Conservation (phyloP, 2,329 filamentous ascomycete genomes). For the Pseudogymnoascus sp. region DNA sequence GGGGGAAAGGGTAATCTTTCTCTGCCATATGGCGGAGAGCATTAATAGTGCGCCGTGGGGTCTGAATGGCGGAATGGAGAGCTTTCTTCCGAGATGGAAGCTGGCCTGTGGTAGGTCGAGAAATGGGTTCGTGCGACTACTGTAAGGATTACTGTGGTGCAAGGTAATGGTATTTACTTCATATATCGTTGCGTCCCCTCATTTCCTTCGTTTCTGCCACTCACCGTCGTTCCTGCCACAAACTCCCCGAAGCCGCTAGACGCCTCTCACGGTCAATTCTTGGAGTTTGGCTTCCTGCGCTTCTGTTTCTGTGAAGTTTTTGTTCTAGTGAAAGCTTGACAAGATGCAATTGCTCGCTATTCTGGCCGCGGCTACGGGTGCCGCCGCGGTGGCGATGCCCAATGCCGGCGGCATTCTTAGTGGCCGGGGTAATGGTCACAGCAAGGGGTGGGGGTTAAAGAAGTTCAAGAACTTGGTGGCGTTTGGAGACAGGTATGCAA, state of each 20-base stretch:
- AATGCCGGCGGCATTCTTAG: not conserved
- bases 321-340: not conserved
- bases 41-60: not conserved
- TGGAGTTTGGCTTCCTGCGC: not conserved
- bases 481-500: conserved; percentile 61
- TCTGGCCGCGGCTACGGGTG: not conserved
- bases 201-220: not conserved
- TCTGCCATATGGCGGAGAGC: not conserved
- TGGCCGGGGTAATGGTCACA: not conserved
- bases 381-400: not conserved
- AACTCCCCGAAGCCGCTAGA: not conserved
- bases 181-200: not conserved
- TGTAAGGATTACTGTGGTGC: not conserved
- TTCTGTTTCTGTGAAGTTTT: not conserved
- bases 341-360: not conserved
- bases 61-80: not conserved
- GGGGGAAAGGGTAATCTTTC: not conserved
- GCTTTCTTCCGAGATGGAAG: not conserved
- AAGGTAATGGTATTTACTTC: not conserved
- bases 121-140: not conserved
- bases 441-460: conserved; percentile 23
- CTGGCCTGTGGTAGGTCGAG: not conserved
- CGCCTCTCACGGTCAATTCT: not conserved
- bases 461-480: conserved; percentile 56
- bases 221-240: not conserved